phyloP scores from a whole-genome alignment of 2,329 filamentous ascomycete genomes.

The Bipolaris bicolor region DNA sequence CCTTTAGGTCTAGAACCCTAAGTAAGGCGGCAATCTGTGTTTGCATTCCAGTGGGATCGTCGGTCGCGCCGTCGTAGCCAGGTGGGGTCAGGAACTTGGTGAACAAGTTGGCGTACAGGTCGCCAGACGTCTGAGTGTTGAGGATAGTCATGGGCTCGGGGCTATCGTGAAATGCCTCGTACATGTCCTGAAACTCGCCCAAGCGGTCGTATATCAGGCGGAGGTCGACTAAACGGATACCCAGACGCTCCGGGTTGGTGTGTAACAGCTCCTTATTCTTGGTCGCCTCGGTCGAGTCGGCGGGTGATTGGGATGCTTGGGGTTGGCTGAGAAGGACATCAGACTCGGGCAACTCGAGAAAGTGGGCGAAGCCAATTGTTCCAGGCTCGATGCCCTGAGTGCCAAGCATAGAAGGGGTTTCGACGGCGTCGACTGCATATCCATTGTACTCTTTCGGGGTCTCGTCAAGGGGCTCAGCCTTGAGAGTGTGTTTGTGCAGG shows the following conservation, averaged over 20 bases:
- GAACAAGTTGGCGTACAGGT: constrained; percentile 56
- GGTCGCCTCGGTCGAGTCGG: constrained; percentile 34
- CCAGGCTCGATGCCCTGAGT: constrained; percentile 74
- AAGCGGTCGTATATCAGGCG: constrained; percentile 45
- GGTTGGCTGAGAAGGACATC: constrained; percentile 65
- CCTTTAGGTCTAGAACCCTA: constrained; percentile 67
- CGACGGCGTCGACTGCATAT: constrained; percentile 48
- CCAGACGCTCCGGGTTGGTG: constrained; percentile 45
- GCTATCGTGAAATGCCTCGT: constrained; percentile 59
- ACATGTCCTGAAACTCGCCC: constrained; percentile 57
- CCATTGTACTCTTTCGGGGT: constrained; percentile 28
- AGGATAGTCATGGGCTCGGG: constrained; percentile 61
- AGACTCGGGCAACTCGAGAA: constrained; percentile 68
- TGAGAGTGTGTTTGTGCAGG: constrained; percentile 29
- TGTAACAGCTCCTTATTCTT: constrained; percentile 56
- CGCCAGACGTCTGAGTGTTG: constrained; percentile 58
- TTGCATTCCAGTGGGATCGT: constrained; percentile 66
- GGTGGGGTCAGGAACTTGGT: constrained; percentile 52
- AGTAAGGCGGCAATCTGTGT: constrained; percentile 74
- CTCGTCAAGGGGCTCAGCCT: constrained; percentile 18
- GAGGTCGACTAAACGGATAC: constrained; percentile 46
- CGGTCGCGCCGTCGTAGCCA: constrained; percentile 50
- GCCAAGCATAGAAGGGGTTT: constrained; percentile 74
- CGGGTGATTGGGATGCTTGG: constrained; percentile 54
- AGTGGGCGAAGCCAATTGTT: constrained; percentile 71